Evolutionary conservation across 495 filamentous ascomycete genomes (phyloP).

Genomic region (Achaetomiella virescens): DNA sequence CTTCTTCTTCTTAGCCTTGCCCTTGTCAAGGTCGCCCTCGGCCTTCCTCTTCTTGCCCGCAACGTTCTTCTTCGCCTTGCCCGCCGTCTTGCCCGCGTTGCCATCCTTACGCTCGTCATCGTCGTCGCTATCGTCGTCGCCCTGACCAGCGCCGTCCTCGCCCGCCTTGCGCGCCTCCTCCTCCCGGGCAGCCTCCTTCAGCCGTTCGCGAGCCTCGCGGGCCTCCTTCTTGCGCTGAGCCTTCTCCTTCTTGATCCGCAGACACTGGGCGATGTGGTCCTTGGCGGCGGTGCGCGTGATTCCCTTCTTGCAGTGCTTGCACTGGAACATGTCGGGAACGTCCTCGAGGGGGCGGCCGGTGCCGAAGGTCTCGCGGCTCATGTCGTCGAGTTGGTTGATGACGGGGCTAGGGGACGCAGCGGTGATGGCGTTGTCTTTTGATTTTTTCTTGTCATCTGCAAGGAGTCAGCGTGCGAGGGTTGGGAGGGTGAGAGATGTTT

Average conservation of each 20-base stretch:
- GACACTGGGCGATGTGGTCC: constrained; percentile 62
- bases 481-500: not conserved
- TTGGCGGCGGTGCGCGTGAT: constrained; percentile 54
- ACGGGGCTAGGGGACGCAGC: constrained; percentile 46
- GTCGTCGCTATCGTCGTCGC: constrained; percentile 71
- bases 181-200: constrained; percentile 52
- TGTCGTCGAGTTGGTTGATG: constrained; percentile 68
- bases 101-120: constrained; percentile 35
- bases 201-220: constrained; percentile 64
- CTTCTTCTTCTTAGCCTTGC: constrained; percentile 88
- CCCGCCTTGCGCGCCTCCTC: constrained; percentile 54
- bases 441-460: constrained; percentile 41
- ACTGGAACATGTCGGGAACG: constrained; percentile 58
- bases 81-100: constrained; percentile 51
- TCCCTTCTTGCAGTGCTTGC: constrained; percentile 77
- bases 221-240: constrained; percentile 73
- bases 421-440: constrained; percentile 35
- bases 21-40: constrained; percentile 66
- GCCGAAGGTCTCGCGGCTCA: constrained; percentile 61
- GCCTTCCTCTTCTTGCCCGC: constrained; percentile 82
- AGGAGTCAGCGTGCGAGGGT: not conserved
- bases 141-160: constrained; percentile 46
- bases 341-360: constrained; percentile 70
- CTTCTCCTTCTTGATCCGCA: constrained; percentile 68
- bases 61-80: constrained; percentile 64